Conservation (phyloP, 805 yeast species). For the Kazachstania bromeliacearum region DNA sequence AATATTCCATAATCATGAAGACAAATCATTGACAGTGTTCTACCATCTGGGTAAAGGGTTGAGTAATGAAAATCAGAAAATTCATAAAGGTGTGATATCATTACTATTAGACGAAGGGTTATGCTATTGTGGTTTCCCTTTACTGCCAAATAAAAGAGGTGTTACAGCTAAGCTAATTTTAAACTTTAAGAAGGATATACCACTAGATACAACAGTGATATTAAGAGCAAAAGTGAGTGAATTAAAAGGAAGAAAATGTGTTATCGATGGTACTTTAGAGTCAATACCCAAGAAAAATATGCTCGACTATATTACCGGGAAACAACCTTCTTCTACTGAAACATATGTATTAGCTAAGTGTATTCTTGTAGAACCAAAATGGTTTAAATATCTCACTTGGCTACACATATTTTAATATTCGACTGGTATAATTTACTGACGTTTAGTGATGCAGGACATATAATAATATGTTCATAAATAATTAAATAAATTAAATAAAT, state of each 20-base stretch:
- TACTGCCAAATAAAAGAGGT: constrained; percentile 71
- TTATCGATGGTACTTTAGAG: constrained; percentile 62
- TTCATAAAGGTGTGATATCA: constrained; percentile 75
- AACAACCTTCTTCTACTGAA: constrained; percentile 4
- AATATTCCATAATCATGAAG: constrained; percentile 42
- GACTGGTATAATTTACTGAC: too few relatives aligned
- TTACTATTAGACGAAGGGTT: constrained; percentile 77
- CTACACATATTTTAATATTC: constrained; percentile 30
- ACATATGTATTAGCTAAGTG: constrained; percentile 55
- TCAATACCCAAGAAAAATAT: constrained; percentile 11
- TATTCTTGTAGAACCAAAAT: constrained; percentile 73
- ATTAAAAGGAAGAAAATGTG: constrained; percentile 70
- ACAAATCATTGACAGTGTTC: constrained; percentile 51
- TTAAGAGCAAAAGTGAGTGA: constrained; percentile 58
- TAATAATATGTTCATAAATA: neutral
- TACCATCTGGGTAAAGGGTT: constrained; percentile 62
- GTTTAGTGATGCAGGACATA: too few relatives aligned
- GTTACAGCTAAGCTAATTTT: constrained; percentile 76
- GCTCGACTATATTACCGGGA: constrained; percentile 1
- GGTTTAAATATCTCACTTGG: constrained; percentile 69
- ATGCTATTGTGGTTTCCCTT: constrained; percentile 77
- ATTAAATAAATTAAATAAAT: too few relatives aligned
- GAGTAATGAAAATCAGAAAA: constrained; percentile 58
- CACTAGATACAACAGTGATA: constrained; percentile 54
- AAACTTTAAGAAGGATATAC: constrained; percentile 41